A percentile compares a stretch with the other conserved stretches of the same genome.
Conservation (phyloP, 495 filamentous ascomycete species). For the Saxophila tyrrhenica region DNA sequence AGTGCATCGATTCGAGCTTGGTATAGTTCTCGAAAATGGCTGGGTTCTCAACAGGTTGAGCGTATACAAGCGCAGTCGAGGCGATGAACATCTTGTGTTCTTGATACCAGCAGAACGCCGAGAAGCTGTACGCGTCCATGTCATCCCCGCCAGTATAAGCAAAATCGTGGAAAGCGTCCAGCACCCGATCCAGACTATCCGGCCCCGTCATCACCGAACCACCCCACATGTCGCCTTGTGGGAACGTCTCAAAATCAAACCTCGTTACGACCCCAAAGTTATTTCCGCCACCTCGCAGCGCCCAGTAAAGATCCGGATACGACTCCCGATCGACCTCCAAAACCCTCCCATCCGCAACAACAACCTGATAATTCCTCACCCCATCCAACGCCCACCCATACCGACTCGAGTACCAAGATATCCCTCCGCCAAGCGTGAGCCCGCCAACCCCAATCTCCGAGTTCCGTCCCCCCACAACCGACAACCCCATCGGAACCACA, state of each 20-base stretch:
- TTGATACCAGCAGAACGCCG: not conserved
- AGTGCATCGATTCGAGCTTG: not conserved
- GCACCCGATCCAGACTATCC: not conserved
- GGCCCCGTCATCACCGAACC: conserved; percentile 10
- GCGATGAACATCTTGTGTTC: not conserved
- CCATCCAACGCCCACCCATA: conserved; percentile 10
- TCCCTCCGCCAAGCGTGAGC: conserved; percentile 20
- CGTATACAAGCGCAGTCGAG: not conserved
- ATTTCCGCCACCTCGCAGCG: conserved; percentile 31
- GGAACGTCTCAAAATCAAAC: conserved; percentile 20
- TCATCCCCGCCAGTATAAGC: not conserved
- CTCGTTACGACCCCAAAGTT: conserved; percentile 37
- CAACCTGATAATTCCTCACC: conserved; percentile 27
- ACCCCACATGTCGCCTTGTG: conserved; percentile 20
- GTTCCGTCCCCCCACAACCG: conserved; percentile 20
- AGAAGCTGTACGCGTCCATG: not conserved
- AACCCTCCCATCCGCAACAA: conserved; percentile 21
- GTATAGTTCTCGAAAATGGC: not conserved
- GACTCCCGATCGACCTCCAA: conserved; percentile 18
- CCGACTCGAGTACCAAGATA: conserved; percentile 11
- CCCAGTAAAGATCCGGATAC: conserved; percentile 31
- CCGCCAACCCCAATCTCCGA: conserved; percentile 23
- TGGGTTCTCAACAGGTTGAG: not conserved
- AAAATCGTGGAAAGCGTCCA: conserved; percentile 8
- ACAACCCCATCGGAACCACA: conserved; percentile 10